phyloP scores from a whole-genome alignment of 768 basidiomycete genomes.

The Russula compacta region DNA sequence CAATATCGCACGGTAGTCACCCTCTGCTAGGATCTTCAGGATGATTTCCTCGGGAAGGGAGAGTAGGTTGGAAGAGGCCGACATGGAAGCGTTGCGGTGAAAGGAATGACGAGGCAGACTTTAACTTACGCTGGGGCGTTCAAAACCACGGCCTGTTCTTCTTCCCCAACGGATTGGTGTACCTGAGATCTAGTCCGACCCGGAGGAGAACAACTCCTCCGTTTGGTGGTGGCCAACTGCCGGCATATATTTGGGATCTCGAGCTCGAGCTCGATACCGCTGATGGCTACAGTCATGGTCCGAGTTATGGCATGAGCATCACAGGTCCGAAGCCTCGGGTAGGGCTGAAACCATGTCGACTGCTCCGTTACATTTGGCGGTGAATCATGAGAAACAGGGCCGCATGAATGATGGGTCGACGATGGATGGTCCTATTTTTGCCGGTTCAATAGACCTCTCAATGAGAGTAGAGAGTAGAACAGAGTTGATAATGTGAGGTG shows the following conservation, averaged over 20 bases:
- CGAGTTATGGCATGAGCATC: too few species aligned
- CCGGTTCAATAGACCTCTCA: too few species aligned
- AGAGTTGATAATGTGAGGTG: too few species aligned
- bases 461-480: too few species aligned
- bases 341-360: too few species aligned
- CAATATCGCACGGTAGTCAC: not conserved
- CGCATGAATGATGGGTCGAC: too few species aligned
- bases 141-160: not conserved
- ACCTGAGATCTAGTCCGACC: not conserved
- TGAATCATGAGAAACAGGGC: too few species aligned
- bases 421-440: too few species aligned
- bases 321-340: too few species aligned
- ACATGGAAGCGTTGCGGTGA: not conserved
- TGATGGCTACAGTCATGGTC: too few species aligned
- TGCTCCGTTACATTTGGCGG: too few species aligned
- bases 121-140: not conserved
- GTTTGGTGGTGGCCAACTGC: not conserved
- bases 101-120: not conserved
- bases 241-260: not conserved
- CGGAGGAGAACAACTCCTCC: not conserved
- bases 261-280: too few species aligned
- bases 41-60: not conserved
- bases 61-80: not conserved
- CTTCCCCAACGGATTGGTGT: not conserved
- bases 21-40: not conserved